Percentiles rank a stretch among this genome's conserved stretches.
Evolutionary conservation across 2,329 filamentous ascomycete genomes (phyloP).

Genomic region (Calonectria pauciramosa): DNA sequence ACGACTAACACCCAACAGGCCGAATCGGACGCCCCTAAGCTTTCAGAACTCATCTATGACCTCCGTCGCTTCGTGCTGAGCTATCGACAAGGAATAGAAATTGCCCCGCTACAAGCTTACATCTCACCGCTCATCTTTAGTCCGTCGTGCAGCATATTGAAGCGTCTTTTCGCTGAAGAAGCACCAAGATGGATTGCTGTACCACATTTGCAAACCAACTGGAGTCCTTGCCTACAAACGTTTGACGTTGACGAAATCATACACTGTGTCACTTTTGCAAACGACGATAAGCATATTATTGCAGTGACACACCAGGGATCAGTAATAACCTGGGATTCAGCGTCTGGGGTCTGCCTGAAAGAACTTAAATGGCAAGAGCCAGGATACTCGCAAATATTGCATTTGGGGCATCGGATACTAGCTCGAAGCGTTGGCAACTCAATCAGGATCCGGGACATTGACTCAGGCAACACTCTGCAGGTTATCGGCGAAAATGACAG

Average conservation of each 20-base stretch:
- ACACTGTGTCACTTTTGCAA: neutral
- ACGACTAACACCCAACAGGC: neutral
- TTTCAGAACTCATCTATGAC: neutral
- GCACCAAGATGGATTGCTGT: slow-evolving; percentile 16
- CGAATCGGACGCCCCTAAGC: neutral
- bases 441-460: neutral
- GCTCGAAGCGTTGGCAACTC: neutral
- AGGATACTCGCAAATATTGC: neutral
- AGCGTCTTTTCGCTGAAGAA: neutral
- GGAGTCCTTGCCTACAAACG: neutral
- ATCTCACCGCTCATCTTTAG: slow-evolving; percentile 22
- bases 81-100: neutral
- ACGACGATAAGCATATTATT: neutral
- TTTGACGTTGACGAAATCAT: slow-evolving; percentile 8
- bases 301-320: slow-evolving; percentile 6
- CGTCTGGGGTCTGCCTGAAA: neutral
- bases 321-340: slow-evolving; percentile 10
- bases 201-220: neutral
- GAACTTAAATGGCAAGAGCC: neutral
- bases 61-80: slow-evolving; percentile 4
- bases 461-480: neutral
- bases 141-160: neutral
- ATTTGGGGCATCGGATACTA: neutral
- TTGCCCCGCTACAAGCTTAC: slow-evolving; percentile 15
- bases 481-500: neutral